phyloP scores from a whole-genome alignment of 1,139 yeast species.

The Debaryomyces coudertii region DNA sequence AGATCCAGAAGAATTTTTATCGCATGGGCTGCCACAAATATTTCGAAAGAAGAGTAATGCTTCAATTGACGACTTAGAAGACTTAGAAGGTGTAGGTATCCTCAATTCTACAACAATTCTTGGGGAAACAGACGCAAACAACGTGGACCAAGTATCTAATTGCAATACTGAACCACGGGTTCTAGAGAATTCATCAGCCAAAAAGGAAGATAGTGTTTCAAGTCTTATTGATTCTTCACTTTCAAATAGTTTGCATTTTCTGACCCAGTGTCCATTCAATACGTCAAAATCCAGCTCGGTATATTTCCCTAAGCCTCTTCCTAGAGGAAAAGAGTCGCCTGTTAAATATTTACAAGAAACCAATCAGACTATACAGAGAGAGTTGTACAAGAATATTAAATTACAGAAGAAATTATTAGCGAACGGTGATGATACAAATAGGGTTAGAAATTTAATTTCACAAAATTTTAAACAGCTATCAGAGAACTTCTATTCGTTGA shows the following conservation, averaged over 20 bases:
- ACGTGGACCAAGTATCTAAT: background rate
- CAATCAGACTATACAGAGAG: constrained; percentile 22
- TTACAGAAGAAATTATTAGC: constrained; percentile 28
- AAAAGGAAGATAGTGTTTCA: background rate
- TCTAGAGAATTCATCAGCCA: background rate
- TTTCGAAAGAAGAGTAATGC: background rate
- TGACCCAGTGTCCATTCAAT: background rate
- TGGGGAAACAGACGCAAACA: constrained; percentile 5
- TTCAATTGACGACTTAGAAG: constrained; percentile 11
- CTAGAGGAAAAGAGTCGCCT: constrained; percentile 14
- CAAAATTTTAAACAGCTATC: constrained; percentile 39
- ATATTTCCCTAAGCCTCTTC: background rate
- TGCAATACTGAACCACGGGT: background rate
- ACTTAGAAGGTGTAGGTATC: constrained; percentile 7
- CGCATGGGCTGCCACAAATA: constrained; percentile 22
- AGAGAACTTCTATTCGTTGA: constrained; percentile 48
- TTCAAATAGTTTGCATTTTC: constrained; percentile 4
- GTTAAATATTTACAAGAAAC: constrained; percentile 18
- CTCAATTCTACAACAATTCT: constrained; percentile 11
- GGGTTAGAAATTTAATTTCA: constrained; percentile 31
- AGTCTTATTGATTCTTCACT: background rate
- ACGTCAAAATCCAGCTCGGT: background rate
- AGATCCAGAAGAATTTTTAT: constrained; percentile 35
- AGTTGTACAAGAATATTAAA: constrained; percentile 25
- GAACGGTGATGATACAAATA: constrained; percentile 37